Evolutionary conservation across 176 grass and related monocot species (phyloP).

Genomic region (Tuctoria greenei): DNA sequence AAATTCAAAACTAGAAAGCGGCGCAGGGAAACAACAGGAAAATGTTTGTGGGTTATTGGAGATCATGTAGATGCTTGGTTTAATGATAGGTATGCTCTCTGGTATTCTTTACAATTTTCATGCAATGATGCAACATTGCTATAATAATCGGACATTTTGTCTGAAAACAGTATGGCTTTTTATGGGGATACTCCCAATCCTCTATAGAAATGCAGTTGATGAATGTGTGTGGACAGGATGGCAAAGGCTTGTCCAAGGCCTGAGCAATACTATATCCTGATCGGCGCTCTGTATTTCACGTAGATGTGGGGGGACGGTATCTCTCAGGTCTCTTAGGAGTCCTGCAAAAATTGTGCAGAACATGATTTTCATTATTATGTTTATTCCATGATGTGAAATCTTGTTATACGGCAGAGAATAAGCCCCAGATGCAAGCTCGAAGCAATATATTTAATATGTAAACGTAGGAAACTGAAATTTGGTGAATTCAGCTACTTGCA

Average conservation of each 20-base stretch:
- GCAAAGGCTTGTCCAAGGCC: neutral
- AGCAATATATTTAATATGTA: too few relatives aligned
- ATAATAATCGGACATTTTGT: neutral
- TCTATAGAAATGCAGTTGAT: neutral
- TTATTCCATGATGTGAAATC: neutral
- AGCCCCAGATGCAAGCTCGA: too few relatives aligned
- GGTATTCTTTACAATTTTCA: slow-evolving; percentile 10
- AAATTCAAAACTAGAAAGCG: slow-evolving; percentile 90
- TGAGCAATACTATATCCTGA: neutral
- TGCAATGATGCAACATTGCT: neutral
- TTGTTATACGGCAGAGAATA: neutral
- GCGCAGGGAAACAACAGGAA: slow-evolving; percentile 62
- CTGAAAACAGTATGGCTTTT: neutral
- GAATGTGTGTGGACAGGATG: neutral
- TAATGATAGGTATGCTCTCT: slow-evolving; percentile 65
- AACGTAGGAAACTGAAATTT: neutral
- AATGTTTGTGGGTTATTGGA: slow-evolving; percentile 69
- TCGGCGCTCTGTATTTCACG: neutral
- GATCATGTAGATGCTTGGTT: slow-evolving; percentile 85
- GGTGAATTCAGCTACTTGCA: neutral
- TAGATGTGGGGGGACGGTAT: neutral
- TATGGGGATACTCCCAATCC: neutral
- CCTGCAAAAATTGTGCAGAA: neutral
- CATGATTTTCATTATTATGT: neutral
- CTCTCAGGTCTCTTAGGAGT: neutral